Evolutionary conservation across 2,329 filamentous ascomycete genomes (phyloP), one percentile per base, ranked within the genome.

Genomic region (Capronia epimyces): DNA sequence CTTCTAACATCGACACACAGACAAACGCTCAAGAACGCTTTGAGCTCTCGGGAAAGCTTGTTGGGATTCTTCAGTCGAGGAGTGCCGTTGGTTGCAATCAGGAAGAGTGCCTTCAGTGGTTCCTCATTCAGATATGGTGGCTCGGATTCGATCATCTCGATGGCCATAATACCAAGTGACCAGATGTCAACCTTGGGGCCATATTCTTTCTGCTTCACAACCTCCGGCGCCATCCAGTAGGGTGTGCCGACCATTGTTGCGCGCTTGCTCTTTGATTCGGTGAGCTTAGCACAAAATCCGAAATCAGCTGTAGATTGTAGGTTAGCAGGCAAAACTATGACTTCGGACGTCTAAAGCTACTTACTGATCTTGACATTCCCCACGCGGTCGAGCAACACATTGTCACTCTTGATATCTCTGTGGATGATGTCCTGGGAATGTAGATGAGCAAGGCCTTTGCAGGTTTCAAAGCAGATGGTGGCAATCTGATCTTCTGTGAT

Each of bases 151-250:
- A 97, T 97, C 93, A 98, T 96, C 72, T 98, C 93, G 65, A 98
- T 97, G 20, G 93, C 91, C 93, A 97, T 98, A 72, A 98, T 98
- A 65, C 93, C 93, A 56, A 98, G 76, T 24, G 90, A 96, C 93
- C 93, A 98, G 66, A 97, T 95, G 66, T 98, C 93, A 57, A 97
- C 93, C 77, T 97, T 97, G 66, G 87, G 87, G 32, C 91, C 93
- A 65, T 98, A 98, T 70, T 96, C 91, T 75, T 97, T 97, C 69
- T 97, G 93, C 75, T 97, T 97, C 67, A 98, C 93, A 39, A 98
- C 93, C 71, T 98, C 93, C 31, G 93, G 93, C 7, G 93, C 93
- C 93, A 98, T 98, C 93, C 93, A 98, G 77, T 97, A 98, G 13
- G 93, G 93, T 27, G 93, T 98, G 59, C 93, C 93, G 49, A 98